Percentiles rank a stretch among this genome's conserved stretches.
These are phyloP conservation scores for Sanghuangporus weigelae DNA, from an alignment of 1,284 basidiomycete genomes.

Conservation along the genomic window DNA sequence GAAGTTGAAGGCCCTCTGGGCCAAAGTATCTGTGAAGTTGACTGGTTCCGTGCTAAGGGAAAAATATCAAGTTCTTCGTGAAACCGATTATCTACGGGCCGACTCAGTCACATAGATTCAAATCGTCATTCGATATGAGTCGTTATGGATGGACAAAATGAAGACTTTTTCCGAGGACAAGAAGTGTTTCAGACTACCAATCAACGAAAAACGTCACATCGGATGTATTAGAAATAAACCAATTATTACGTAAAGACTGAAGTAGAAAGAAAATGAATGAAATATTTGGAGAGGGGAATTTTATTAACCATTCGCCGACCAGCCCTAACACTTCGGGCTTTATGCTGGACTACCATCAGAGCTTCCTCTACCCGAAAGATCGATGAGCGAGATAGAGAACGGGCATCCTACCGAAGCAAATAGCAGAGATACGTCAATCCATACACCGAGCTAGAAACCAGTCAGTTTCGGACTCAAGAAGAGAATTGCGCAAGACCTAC, in stretches of 20 bases:
- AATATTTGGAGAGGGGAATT: neutral
- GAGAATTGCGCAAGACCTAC: neutral
- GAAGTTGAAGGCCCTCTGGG: too few species aligned
- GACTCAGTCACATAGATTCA: too few species aligned
- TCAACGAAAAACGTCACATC: too few species aligned
- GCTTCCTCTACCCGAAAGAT: constrained; percentile 7
- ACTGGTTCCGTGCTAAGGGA: too few species aligned
- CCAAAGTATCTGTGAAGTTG: too few species aligned
- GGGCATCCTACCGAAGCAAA: constrained; percentile 18
- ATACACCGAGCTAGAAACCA: constrained; percentile 14
- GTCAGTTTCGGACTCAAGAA: neutral
- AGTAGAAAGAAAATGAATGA: neutral
- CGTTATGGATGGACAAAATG: too few species aligned
- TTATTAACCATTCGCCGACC: neutral
- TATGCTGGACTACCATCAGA: neutral
- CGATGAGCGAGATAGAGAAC: constrained; percentile 15
- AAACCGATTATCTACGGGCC: too few species aligned
- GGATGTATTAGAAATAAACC: neutral
- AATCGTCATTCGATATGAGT: too few species aligned
- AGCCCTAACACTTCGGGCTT: neutral
- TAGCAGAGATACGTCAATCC: constrained; percentile 17
- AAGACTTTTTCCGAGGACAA: too few species aligned
- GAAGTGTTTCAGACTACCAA: too few species aligned
- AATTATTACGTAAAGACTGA: neutral
- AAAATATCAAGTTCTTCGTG: too few species aligned